Conservation (phyloP, 1,284 basidiomycete species). For the Sphagnurus paluster region DNA sequence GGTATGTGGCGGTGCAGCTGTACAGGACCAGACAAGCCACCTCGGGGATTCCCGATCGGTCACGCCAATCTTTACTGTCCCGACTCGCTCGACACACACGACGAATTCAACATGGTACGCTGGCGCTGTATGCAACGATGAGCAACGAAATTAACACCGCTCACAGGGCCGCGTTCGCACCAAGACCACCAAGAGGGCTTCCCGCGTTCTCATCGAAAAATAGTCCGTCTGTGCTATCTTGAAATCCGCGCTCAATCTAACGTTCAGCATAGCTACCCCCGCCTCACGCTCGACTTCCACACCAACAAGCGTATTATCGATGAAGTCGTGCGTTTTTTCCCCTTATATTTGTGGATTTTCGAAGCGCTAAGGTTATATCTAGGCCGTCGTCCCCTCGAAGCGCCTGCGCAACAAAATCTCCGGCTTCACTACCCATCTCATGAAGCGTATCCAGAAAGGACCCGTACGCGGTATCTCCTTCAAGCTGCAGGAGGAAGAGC, state of each 20-base stretch:
- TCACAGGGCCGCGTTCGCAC: conserved; percentile 98
- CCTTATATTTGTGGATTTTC: neutral
- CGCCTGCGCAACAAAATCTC: conserved; percentile 99
- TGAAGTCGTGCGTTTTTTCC: conserved; percentile 78
- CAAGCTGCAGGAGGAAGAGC: conserved; percentile 99
- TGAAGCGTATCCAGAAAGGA: conserved; percentile 99
- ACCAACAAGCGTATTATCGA: conserved; percentile 99
- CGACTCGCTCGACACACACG: conserved; percentile 19
- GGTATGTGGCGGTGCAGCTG: conserved; percentile 28
- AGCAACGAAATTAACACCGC: conserved; percentile 6
- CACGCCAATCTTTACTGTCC: conserved; percentile 8
- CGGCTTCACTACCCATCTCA: conserved; percentile 99
- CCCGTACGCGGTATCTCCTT: conserved; percentile 99
- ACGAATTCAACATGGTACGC: conserved; percentile 51
- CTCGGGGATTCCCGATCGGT: conserved; percentile 31
- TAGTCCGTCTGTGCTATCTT: conserved; percentile 65
- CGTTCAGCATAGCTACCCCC: conserved; percentile 74
- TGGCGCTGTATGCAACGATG: conserved; percentile 2
- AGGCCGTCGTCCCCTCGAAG: conserved; percentile 98
- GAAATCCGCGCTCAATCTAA: conserved; percentile 4
- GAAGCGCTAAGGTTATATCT: conserved; percentile 17
- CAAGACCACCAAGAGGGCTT: conserved; percentile 99
- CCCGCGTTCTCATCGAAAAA: conserved; percentile 99
- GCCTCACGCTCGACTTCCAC: conserved; percentile 96
- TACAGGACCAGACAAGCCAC: conserved; percentile 40